A percentile compares a stretch with the other conserved stretches of the same genome.
Evolutionary conservation across 352 stramenopile genomes (phyloP).

Genomic region (Phytophthora sp.): DNA sequence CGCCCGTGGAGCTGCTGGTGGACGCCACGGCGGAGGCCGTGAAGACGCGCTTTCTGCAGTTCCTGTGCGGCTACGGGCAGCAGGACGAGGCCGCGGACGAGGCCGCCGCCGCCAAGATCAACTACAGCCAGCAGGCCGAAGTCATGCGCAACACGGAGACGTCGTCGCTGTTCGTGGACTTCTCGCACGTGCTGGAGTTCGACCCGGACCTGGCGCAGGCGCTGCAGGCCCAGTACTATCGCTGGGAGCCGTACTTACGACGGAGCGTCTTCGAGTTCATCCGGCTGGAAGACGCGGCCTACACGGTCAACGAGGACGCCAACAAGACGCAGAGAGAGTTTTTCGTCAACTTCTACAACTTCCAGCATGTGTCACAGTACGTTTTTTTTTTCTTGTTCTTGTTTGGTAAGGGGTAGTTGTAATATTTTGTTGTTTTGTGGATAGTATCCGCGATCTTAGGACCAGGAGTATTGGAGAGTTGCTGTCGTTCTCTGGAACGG

Average conservation of each 20-base stretch:
- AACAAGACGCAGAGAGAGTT: constrained; percentile 84
- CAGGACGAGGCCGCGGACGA: constrained; percentile 26
- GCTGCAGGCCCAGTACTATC: constrained; percentile 87
- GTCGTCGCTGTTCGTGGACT: constrained; percentile 89
- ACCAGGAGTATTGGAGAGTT: constrained; percentile 95
- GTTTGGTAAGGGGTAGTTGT: neutral
- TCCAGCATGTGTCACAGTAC: constrained; percentile 85
- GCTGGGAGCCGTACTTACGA: constrained; percentile 82
- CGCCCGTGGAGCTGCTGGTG: constrained; percentile 63
- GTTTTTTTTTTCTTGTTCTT: constrained; percentile 20
- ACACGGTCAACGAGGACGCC: constrained; percentile 82
- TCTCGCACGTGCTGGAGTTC: constrained; percentile 84
- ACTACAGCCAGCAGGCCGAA: constrained; percentile 86
- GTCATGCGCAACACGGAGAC: constrained; percentile 89
- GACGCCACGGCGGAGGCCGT: constrained; percentile 82
- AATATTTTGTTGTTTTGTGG: neutral
- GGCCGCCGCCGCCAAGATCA: constrained; percentile 41
- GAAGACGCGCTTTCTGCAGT: constrained; percentile 85
- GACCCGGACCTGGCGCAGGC: constrained; percentile 82
- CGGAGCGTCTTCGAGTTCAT: constrained; percentile 84
- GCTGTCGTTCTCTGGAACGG: constrained; percentile 93
- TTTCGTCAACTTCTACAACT: constrained; percentile 92
- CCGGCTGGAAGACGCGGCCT: constrained; percentile 71
- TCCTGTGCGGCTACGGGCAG: constrained; percentile 79
- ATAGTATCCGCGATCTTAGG: constrained; percentile 92